Percentiles rank a stretch among this genome's conserved stretches.
phyloP scores from a whole-genome alignment of 169 alveolate genomes.

The Eimeria falciformis region DNA sequence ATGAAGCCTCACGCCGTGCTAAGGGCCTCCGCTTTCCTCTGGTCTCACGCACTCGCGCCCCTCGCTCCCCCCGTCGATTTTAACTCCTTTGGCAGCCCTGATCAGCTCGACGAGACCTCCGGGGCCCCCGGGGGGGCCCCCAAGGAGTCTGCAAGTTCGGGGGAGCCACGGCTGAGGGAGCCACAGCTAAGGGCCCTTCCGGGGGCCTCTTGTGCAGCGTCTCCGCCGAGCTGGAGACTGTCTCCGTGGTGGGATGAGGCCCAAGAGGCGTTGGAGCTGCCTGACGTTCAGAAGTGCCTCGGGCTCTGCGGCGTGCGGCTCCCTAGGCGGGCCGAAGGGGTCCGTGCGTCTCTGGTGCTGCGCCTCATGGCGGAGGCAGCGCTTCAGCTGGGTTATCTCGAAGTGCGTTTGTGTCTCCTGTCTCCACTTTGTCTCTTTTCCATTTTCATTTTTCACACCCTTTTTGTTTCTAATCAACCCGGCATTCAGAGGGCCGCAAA shows the following conservation, averaged over 20 bases:
- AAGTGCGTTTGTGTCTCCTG: neutral
- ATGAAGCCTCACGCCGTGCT: slow-evolving; percentile 43
- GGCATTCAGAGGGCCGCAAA: no score
- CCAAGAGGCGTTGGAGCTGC: slow-evolving; percentile 29
- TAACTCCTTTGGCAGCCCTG: no score
- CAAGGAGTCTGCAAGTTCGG: neutral
- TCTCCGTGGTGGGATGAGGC: slow-evolving; percentile 52
- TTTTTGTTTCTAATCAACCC: no score
- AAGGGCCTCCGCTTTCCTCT: slow-evolving; percentile 32
- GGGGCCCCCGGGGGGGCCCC: neutral
- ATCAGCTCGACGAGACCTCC: neutral
- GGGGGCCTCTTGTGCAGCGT: neutral
- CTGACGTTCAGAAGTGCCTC: slow-evolving; percentile 20
- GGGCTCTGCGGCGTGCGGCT: slow-evolving; percentile 46
- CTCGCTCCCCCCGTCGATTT: slow-evolving; percentile 10
- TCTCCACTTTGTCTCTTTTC: no score
- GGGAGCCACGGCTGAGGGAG: neutral
- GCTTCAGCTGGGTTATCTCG: slow-evolving; percentile 24
- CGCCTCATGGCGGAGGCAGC: slow-evolving; percentile 65
- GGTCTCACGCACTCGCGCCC: slow-evolving; percentile 64
- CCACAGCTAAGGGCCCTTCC: neutral
- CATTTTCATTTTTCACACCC: no score
- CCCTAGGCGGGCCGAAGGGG: slow-evolving; percentile 46
- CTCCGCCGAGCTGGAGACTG: slow-evolving; percentile 38
- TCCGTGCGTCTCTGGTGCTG: slow-evolving; percentile 34